phyloP scores from a whole-genome alignment of 2,329 filamentous ascomycete genomes.

The Diplodia mutila region DNA sequence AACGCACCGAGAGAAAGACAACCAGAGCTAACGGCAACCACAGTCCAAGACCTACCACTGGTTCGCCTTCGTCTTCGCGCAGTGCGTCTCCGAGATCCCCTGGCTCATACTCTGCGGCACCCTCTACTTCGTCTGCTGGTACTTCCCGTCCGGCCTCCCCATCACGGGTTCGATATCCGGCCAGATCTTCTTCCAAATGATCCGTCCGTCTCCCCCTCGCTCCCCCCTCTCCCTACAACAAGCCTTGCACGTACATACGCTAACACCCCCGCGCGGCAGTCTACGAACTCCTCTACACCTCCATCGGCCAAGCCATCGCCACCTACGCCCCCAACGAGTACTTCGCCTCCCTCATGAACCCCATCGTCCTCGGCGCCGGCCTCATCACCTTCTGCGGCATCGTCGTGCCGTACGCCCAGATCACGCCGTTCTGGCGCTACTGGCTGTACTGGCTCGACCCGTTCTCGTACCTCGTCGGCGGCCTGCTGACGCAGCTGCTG shows the following conservation, averaged over 20 bases:
- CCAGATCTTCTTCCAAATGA: conserved; percentile 77
- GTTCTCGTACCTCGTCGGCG: no score
- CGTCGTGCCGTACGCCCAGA: no score
- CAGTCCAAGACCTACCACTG: conserved; percentile 75
- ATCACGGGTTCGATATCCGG: conserved; percentile 63
- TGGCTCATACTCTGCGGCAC: conserved; percentile 66
- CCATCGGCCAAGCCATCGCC: not conserved
- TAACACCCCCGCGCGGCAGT: no score
- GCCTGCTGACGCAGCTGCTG: no score
- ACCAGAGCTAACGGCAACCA: not conserved
- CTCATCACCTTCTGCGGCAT: no score
- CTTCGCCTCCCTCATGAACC: no score
- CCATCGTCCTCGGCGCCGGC: no score
- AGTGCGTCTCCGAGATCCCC: conserved; percentile 72
- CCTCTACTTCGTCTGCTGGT: conserved; percentile 67
- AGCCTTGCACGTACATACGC: no score
- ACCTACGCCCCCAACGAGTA: no score
- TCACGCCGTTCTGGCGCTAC: no score
- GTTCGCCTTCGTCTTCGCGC: conserved; percentile 72
- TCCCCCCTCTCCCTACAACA: no score
- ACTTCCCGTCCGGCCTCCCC: conserved; percentile 78
- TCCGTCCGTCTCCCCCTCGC: conserved; percentile 67
- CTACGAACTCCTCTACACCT: not conserved
- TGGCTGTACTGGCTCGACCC: no score
- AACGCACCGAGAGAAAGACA: not conserved